These are phyloP conservation scores for Groenewaldozyma tartarivorans DNA, from an alignment of 805 yeast species.

Conservation along the genomic window DNA sequence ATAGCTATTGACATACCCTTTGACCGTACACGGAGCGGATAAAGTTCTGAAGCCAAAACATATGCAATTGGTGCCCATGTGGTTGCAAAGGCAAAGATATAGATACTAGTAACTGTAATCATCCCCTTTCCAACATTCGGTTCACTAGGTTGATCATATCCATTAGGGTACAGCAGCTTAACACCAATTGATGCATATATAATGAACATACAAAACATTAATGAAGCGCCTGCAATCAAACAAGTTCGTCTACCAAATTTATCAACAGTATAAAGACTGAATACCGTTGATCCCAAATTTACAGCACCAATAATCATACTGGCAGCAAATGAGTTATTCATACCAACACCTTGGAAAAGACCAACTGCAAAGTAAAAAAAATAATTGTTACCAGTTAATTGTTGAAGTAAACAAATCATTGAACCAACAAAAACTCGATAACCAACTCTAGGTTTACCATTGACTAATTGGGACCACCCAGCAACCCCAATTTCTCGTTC, in stretches of 20 bases:
- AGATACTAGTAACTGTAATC: constrained; percentile 46
- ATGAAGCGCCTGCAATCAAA: constrained; percentile 37
- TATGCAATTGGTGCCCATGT: constrained; percentile 60
- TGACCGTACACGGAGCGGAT: constrained; percentile 49
- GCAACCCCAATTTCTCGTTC: constrained; percentile 43
- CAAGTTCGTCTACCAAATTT: constrained; percentile 42
- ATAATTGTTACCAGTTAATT: constrained; percentile 57
- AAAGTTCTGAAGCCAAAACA: constrained; percentile 60
- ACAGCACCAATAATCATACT: constrained; percentile 46
- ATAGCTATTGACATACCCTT: constrained; percentile 51
- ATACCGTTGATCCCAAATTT: constrained; percentile 42
- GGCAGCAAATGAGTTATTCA: constrained; percentile 45
- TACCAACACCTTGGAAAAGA: constrained; percentile 35
- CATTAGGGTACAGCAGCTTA: constrained; percentile 30
- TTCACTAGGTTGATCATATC: constrained; percentile 19
- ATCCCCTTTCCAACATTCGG: constrained; percentile 41
- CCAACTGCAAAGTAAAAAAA: constrained; percentile 60
- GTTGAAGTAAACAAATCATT: constrained; percentile 44
- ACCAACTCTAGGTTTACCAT: constrained; percentile 41
- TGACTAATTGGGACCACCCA: constrained; percentile 41
- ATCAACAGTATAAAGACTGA: constrained; percentile 41
- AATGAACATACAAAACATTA: constrained; percentile 43
- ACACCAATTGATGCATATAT: constrained; percentile 41
- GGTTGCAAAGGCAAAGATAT: constrained; percentile 41
- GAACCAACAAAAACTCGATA: constrained; percentile 33